phyloP scores from a whole-genome alignment of 2,329 filamentous ascomycete genomes.

The Aschersonia sp. region DNA sequence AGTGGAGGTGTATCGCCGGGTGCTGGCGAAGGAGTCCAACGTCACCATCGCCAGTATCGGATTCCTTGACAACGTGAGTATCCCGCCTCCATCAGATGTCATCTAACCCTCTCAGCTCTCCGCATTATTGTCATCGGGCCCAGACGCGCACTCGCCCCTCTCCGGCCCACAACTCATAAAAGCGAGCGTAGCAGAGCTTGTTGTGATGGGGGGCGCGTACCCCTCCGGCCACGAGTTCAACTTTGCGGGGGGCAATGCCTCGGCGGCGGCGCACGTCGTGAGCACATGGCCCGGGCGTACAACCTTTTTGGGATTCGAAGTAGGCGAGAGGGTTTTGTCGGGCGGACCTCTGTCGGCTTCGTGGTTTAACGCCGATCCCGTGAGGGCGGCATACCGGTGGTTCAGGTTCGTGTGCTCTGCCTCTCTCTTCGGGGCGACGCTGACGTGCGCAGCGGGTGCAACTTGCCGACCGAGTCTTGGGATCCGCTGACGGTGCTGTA shows the following conservation, averaged over 20 bases:
- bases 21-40: conserved; percentile 22
- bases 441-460: conserved; percentile 8
- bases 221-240: conserved; percentile 33
- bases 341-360: conserved; percentile 18
- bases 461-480: conserved; percentile 20
- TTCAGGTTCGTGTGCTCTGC: conserved; percentile 13
- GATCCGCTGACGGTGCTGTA: conserved; percentile 27
- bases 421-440: background rate
- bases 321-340: conserved; percentile 25
- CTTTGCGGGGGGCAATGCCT: conserved; percentile 25
- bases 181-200: conserved; percentile 30
- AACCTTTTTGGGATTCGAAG: conserved; percentile 27
- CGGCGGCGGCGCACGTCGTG: conserved; percentile 25
- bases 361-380: conserved; percentile 14
- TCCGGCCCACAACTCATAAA: conserved; percentile 24
- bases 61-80: conserved; percentile 23
- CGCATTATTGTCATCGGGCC: conserved; percentile 26
- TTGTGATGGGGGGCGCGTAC: conserved; percentile 37
- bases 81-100: conserved; percentile 2
- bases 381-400: conserved; percentile 23
- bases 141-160: conserved; percentile 23
- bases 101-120: conserved; percentile 16
- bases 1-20: conserved; percentile 28
- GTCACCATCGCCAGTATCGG: conserved; percentile 30
- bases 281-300: conserved; percentile 26